phyloP scores from a whole-genome alignment of 768 basidiomycete species.

The Psilocybe cyanescens region DNA sequence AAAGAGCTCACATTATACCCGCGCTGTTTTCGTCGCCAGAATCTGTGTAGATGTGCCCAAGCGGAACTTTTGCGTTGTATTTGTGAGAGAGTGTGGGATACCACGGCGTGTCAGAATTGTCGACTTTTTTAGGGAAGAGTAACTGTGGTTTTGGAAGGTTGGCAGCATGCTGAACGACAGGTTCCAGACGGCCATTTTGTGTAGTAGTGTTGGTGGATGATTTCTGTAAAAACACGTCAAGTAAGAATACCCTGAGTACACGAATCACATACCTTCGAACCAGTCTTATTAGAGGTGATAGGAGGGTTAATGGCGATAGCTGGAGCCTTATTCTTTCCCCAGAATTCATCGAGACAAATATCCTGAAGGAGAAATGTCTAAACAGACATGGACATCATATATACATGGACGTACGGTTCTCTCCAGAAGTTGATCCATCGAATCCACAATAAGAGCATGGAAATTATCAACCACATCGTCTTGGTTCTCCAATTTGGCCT shows the following conservation, averaged over 20 bases:
- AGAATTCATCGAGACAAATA: conserved; percentile 77
- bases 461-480: conserved; percentile 90
- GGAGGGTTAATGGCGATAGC: conserved; percentile 61
- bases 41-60: conserved; percentile 55
- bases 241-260: too few relatives aligned
- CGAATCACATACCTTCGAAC: conserved; percentile 31
- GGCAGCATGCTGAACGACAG: conserved; percentile 73
- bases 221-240: conserved; percentile 2
- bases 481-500: conserved; percentile 59
- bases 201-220: conserved; percentile 16
- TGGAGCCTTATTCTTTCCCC: conserved; percentile 70
- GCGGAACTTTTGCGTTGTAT: conserved; percentile 81
- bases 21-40: conserved; percentile 11
- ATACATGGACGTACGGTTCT: conserved; percentile 58
- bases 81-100: conserved; percentile 74
- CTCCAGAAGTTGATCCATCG: conserved; percentile 86
- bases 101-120: conserved; percentile 70
- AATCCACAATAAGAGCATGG: conserved; percentile 75
- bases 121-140: conserved; percentile 59
- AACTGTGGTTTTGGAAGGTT: conserved; percentile 84
- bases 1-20: conserved; percentile 15
- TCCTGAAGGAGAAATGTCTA: conserved; percentile 52
- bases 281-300: conserved; percentile 22
- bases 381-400: background rate
- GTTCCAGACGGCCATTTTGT: conserved; percentile 52